These are phyloP conservation scores for Fragosphaeria purpurea DNA, from an alignment of 2,329 filamentous ascomycete genomes.

Conservation along the genomic window DNA sequence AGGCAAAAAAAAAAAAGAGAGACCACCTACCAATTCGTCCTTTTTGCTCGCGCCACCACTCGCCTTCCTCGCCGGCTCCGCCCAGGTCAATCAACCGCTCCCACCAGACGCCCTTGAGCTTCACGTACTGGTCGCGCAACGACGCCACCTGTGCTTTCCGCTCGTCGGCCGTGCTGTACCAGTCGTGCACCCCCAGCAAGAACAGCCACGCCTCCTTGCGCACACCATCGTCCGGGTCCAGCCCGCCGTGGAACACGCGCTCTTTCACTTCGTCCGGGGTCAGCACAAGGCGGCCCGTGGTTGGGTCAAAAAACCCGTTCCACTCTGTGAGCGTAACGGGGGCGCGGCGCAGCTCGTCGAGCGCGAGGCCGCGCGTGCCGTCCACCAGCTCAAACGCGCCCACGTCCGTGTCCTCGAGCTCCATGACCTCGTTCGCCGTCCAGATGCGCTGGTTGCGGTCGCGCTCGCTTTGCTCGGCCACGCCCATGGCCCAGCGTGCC, in stretches of 20 bases:
- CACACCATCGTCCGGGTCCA: conserved; percentile 81
- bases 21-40: conserved; percentile 71
- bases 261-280: conserved; percentile 93
- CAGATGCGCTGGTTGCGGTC: conserved; percentile 81
- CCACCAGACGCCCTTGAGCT: conserved; percentile 94
- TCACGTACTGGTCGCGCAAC: conserved; percentile 84
- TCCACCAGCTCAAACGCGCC: conserved; percentile 94
- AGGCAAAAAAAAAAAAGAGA: background rate
- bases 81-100: conserved; percentile 78
- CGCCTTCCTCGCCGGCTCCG: conserved; percentile 68
- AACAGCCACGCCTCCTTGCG: conserved; percentile 97
- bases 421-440: conserved; percentile 85
- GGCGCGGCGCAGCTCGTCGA: conserved; percentile 69
- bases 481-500: conserved; percentile 96
- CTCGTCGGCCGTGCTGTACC: conserved; percentile 83
- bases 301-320: conserved; percentile 76
- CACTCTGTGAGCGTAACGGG: conserved; percentile 76
- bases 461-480: conserved; percentile 89
- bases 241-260: conserved; percentile 88
- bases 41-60: conserved; percentile 96
- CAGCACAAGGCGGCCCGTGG: conserved; percentile 62
- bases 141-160: conserved; percentile 74
- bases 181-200: conserved; percentile 80
- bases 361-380: conserved; percentile 55
- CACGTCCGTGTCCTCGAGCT: conserved; percentile 88